A percentile compares a stretch with the other conserved stretches of the same genome.
phyloP scores from a whole-genome alignment of 306 rosid genomes.

The Castanea crenata region DNA sequence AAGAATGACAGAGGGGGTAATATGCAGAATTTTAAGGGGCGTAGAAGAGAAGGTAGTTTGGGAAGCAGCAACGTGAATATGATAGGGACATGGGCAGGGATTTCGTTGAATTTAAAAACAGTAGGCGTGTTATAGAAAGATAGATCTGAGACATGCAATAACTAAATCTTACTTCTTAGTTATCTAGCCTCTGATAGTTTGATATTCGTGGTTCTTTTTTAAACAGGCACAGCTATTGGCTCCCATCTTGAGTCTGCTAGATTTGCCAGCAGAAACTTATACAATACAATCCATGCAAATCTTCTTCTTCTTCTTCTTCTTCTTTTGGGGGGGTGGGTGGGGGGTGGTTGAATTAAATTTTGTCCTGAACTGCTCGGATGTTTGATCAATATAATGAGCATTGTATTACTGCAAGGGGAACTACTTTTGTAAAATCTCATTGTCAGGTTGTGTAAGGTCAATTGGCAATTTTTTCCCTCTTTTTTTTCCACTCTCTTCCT shows the following conservation, averaged over 20 bases:
- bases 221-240: neutral
- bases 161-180: neutral
- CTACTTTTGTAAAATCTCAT: neutral
- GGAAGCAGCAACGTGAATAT: constrained; percentile 34
- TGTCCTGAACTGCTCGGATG: neutral
- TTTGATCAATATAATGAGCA: neutral
- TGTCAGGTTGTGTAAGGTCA: neutral
- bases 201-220: neutral
- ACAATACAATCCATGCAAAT: neutral
- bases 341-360: neutral
- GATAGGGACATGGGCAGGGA: constrained; percentile 36
- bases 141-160: constrained; percentile 24
- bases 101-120: constrained; percentile 56
- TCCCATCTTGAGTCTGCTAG: neutral
- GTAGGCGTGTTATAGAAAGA: constrained; percentile 79
- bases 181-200: neutral
- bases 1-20: constrained; percentile 32
- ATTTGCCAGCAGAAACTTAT: too few species aligned
- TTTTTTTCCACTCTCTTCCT: too few species aligned
- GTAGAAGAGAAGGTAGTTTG: constrained; percentile 31
- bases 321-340: too few species aligned
- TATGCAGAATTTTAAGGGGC: constrained; percentile 20
- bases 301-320: neutral
- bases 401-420: neutral
- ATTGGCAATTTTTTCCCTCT: neutral